Evolutionary conservation across 2,329 filamentous ascomycete species (phyloP), one percentile per base, ranked within the genome.

Genomic region (Neurospora sp.): DNA sequence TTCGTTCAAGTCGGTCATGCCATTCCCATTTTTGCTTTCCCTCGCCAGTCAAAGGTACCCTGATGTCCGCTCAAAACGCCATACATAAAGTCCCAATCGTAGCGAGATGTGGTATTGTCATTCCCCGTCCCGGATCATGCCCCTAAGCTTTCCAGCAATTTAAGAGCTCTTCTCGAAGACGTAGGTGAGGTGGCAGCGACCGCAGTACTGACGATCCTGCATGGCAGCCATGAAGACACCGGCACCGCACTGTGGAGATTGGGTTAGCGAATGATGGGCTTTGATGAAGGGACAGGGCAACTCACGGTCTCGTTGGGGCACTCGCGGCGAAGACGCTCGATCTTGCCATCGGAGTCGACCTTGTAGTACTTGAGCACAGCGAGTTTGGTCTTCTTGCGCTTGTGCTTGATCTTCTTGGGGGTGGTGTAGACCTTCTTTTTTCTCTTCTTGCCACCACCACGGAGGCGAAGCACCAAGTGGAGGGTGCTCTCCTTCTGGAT

Each of bases 371-470:
- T 99, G 85, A 99, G 94, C 79, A 99, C 95, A 81, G 96, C 96
- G 84, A 99, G 88, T 92, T 99, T 99, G 90, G 92, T 97, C 95
- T 99, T 99, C 93, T 98, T 99, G 89, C 93, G 92, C 94, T 99
- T 99, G 91, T 99, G 96, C 96, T 99, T 99, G 92, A 99, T 99
- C 93, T 99, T 99, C 94, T 99, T 99, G 84, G 96, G 96, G 81
- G 96, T 99, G 83, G 93, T 98, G 92, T 99, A 99, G 79, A 99
- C 96, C 94, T 99, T 99, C 93, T 97, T 97, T 93, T 99, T 99
- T 86, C 96, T 91, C 93, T 98, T 97, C 93, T 99, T 99, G 82
- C 85, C 94, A 85, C 95, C 96, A 89, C 96, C 96, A 89, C 95
- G 96, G 74, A 99, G 93, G 82, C 96, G 93, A 79, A 99, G 91